Base-by-base conservation (phyloP, 805 yeast genomes). In the Candida vartiovaarae region DNA sequence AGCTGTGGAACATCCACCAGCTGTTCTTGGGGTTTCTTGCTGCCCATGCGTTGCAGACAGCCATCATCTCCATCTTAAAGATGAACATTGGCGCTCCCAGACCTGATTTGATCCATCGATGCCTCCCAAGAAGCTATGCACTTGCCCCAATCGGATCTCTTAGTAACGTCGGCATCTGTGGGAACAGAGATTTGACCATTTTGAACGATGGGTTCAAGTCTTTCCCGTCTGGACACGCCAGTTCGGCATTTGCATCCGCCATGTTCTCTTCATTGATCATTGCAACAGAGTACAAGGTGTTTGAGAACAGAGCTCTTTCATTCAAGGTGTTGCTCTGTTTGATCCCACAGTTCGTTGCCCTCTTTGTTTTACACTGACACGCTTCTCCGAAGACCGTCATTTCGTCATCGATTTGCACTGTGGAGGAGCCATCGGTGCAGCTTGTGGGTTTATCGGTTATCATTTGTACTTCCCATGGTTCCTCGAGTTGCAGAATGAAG, bases 171-270 rank as follows among this genome's bases (percentile, higher is more conserved):
- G 71, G 65, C 9, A 69, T 72, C 1, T 78, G 82, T 54, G 63
- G 74, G 1, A 65, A 71, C 26, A 53, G 57, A 1, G 53, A 72
- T 40, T 24, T 55, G 4, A 52, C 47, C 11, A 44, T 64, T 3
- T 55, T 77, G 20, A 54, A 60, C 52, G 80, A 76, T 52, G 82
- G 82, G 1, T 72, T 75, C 53, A 65, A 79, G 49, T 72, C 78
- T 27, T 75, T 79, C 39, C 82, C 82, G 2, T 74, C 78, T 39
- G 82, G 80, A 1, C 82, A 77, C 53, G 67, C 81, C 1, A 64
- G 78, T 7, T 64, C 75, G 5, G 62, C 75, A 24, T 76, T 76
- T 51, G 66, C 79, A 1, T 71, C 80, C 1, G 63, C 69, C 46
- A 63, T 67, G 1, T 55, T 66, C 20, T 56, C 65, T 28, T 54